A percentile compares a stretch with the other conserved stretches of the same genome.
phyloP scores from a whole-genome alignment of 495 filamentous ascomycete species.

The Chaetomium cochliodes region DNA sequence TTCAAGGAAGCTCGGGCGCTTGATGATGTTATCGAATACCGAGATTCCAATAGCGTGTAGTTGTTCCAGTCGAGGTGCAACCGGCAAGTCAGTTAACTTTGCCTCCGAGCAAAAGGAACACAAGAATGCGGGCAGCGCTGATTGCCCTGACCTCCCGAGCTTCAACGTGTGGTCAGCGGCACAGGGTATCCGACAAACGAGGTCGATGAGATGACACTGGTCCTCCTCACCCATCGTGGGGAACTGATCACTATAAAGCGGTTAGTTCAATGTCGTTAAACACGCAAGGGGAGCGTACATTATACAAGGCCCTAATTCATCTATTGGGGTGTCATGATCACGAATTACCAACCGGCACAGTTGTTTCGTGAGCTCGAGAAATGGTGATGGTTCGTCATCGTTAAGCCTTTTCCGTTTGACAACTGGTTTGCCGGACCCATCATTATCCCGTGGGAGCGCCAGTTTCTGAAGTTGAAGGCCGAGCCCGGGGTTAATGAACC shows the following conservation, averaged over 20 bases:
- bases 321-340: slow-evolving; percentile 21
- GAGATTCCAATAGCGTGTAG: slow-evolving; percentile 40
- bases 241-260: slow-evolving; percentile 30
- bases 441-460: slow-evolving; percentile 5
- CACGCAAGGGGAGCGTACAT: slow-evolving; percentile 30
- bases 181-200: slow-evolving; percentile 40
- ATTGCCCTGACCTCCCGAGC: neutral
- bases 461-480: slow-evolving; percentile 32
- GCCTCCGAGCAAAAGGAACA: slow-evolving; percentile 29
- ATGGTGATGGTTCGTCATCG: slow-evolving; percentile 13
- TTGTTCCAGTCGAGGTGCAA: neutral
- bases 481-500: slow-evolving; percentile 35
- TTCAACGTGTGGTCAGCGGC: slow-evolving; percentile 38
- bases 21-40: slow-evolving; percentile 57
- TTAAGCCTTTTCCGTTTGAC: slow-evolving; percentile 39
- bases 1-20: slow-evolving; percentile 57
- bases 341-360: slow-evolving; percentile 29
- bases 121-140: slow-evolving; percentile 11
- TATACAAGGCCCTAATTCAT: slow-evolving; percentile 25
- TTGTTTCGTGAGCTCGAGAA: slow-evolving; percentile 19
- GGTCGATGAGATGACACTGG: slow-evolving; percentile 37
- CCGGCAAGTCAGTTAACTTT: neutral
- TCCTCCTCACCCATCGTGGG: slow-evolving; percentile 30
- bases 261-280: neutral
- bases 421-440: slow-evolving; percentile 27